Conservation (phyloP, 73 alveolate species). For the Breviolum minutum region DNA sequence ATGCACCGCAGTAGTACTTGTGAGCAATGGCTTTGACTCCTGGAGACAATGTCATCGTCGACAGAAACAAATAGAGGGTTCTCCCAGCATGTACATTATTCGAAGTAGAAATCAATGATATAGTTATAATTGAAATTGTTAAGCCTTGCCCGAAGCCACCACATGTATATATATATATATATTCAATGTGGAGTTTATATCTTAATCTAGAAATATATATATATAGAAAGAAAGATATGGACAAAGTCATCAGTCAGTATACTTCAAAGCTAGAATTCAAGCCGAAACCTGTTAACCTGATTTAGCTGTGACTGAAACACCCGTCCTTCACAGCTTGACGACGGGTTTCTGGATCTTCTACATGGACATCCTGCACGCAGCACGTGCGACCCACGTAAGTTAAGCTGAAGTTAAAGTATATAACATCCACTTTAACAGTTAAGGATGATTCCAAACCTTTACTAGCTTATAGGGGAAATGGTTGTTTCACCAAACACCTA, state of each 20-base stretch:
- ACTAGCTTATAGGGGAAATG: no score
- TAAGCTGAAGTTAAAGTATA: not conserved
- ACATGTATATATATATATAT: not conserved
- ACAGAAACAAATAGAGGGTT: no score
- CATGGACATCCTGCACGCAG: conserved; percentile 17
- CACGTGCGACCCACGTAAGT: not conserved
- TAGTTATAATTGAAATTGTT: no score
- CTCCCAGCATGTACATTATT: not conserved
- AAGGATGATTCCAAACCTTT: no score
- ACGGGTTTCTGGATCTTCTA: not conserved
- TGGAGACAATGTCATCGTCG: not conserved
- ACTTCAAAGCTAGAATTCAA: not conserved
- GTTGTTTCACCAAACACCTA: no score
- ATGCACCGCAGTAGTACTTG: not conserved
- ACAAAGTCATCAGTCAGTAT: not conserved
- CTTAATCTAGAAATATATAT: no score
- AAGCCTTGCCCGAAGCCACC: no score
- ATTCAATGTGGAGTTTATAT: not conserved
- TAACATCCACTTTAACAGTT: no score
- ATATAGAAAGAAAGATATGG: not conserved
- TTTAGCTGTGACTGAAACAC: not conserved
- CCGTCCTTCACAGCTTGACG: not conserved
- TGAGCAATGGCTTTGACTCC: conserved; percentile 21
- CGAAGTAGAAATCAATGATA: not conserved
- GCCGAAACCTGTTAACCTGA: not conserved